Conservation (phyloP, 768 basidiomycete genomes). For the Russula earlei region DNA sequence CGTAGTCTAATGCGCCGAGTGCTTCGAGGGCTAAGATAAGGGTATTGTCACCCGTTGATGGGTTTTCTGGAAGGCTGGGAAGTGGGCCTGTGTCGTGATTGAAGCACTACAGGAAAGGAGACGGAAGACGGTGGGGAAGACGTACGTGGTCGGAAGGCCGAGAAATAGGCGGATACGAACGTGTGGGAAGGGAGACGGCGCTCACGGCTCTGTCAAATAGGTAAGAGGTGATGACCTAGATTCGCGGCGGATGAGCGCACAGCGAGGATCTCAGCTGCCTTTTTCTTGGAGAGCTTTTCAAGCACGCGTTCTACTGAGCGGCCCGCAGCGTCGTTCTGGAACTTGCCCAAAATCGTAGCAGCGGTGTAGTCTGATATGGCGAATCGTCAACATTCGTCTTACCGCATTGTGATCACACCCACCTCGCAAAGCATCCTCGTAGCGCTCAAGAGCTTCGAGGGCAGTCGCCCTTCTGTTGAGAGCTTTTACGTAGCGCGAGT, state of each 20-base stretch:
- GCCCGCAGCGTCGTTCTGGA: conserved; percentile 72
- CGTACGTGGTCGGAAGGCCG: conserved; percentile 88
- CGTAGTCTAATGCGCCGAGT: conserved; percentile 74
- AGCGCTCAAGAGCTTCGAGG: conserved; percentile 63
- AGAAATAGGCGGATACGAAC: conserved; percentile 92
- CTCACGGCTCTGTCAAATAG: conserved; percentile 48
- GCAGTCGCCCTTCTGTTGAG: conserved; percentile 85
- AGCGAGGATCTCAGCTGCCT: conserved; percentile 62
- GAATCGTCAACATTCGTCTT: not conserved
- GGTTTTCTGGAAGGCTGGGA: conserved; percentile 63
- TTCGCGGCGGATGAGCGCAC: conserved; percentile 30
- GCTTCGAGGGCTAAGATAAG: conserved; percentile 75
- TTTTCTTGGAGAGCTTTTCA: conserved; percentile 66
- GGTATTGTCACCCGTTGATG: conserved; percentile 75
- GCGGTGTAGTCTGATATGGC: conserved; percentile 75
- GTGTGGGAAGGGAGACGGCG: conserved; percentile 80
- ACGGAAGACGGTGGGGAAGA: conserved; percentile 15
- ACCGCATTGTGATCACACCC: conserved; percentile 19
- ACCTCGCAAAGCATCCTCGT: conserved; percentile 77
- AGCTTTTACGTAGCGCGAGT: conserved; percentile 80
- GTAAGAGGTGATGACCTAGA: not conserved
- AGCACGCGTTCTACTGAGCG: conserved; percentile 86
- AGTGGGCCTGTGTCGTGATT: conserved; percentile 39
- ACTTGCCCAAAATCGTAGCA: conserved; percentile 89
- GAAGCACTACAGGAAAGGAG: not conserved